phyloP scores from a whole-genome alignment of 2,329 filamentous ascomycete species.

The Madurella fahalii region DNA sequence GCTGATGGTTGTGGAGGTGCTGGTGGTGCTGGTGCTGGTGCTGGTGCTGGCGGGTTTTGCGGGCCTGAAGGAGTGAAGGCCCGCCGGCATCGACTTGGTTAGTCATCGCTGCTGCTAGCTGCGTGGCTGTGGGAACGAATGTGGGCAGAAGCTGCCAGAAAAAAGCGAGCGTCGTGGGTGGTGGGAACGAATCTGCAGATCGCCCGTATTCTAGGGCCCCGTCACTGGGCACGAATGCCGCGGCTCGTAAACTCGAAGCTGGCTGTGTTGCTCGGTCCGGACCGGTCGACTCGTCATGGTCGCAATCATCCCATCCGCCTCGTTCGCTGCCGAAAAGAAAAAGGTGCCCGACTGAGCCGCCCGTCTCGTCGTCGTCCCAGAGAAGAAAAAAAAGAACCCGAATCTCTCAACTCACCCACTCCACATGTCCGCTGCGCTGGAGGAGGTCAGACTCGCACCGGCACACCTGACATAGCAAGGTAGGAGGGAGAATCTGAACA shows the following conservation, averaged over 20 bases:
- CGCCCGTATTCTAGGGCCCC: conserved; percentile 23
- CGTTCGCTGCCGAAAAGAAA: conserved; percentile 1
- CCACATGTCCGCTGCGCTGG: conserved; percentile 13
- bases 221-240: conserved; percentile 9
- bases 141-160: conserved; percentile 14
- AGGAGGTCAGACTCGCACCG: conserved; percentile 14
- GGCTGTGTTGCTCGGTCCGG: conserved; percentile 13
- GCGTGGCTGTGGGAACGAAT: conserved; percentile 28
- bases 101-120: conserved; percentile 37
- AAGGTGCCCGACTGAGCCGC: conserved; percentile 3
- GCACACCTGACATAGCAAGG: conserved; percentile 6
- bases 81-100: conserved; percentile 37
- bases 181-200: conserved; percentile 7
- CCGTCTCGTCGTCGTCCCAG: not conserved
- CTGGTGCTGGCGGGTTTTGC: conserved; percentile 28
- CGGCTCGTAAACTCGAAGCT: conserved; percentile 18
- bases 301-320: conserved; percentile 19
- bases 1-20: conserved; percentile 29
- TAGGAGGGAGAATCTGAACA: not conserved
- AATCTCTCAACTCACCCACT: conserved; percentile 10
- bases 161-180: conserved; percentile 23
- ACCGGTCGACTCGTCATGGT: conserved; percentile 26
- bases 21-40: conserved; percentile 28
- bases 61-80: conserved; percentile 49
- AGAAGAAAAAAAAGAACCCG: no score